Evolutionary conservation across 306 rosid species (phyloP), one percentile per base, ranked within the genome.

Genomic region (Mucuna pruriens): DNA sequence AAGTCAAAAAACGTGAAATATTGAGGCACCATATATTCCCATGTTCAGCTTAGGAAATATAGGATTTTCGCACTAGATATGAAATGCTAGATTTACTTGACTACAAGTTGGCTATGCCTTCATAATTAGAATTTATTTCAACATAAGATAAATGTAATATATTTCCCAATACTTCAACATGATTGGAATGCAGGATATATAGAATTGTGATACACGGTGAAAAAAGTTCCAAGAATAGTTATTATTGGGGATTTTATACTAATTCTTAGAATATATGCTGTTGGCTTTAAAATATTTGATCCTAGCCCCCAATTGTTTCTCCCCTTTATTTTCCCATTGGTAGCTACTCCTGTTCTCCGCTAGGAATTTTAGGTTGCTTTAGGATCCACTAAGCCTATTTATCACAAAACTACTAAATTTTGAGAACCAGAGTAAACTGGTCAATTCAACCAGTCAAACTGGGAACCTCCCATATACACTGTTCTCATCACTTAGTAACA

Each of bases 121-220:
- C 20, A 74, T 46, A 22, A 75, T 60, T 49, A 67, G 65, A 74
- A 25, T 16, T 46, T 46, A 52, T 54, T 36, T 54, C 5, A 34
- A 44, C 67, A 42, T 52, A 42, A 78, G 63, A 63, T 44, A 51
- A 36, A 65, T 74, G 62, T 40, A 84, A 29, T 22, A 52, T 71
- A 71, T 38, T 83, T 55, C 46, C 31, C 44, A 73, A 64, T 55
- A 65, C 44, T 40, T 49, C 69, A 62, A 51, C 63, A 65, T 74
- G 51, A 74, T 65, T 26, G 49, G 68, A 74, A 2, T 0, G 2
- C 36, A 34, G 11, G 46, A 70, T 19, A 38, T 31, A 66, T 20
- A 48, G 40, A 67, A 62, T 49, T 36, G 10, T 25, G 52, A 42
- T 45, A 42, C 39, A 7, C 31, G 52, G 13, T 55, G 58, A 66